Conservation (phyloP, 805 yeast genomes). For the Pichia manshurica region DNA sequence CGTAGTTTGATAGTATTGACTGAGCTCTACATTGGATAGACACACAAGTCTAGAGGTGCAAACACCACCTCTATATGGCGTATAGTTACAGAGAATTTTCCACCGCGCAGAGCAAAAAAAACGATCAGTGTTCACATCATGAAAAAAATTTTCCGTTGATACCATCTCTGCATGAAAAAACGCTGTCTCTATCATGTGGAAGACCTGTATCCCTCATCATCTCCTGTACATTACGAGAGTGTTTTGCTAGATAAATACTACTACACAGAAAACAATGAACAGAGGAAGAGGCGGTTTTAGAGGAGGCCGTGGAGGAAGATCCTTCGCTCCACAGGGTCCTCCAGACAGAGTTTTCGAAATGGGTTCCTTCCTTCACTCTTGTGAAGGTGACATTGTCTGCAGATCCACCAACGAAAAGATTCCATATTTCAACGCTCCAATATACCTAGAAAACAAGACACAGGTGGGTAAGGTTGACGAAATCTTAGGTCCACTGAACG, state of each 20-base stretch:
- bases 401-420: conserved; percentile 89
- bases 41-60: no score
- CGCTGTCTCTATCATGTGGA: no score
- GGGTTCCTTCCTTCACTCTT: conserved; percentile 87
- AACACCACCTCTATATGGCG: no score
- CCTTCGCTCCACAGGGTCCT: conserved; percentile 81
- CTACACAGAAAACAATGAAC: conserved; percentile 32
- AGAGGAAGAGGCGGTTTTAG: conserved; percentile 64
- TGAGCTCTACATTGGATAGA: no score
- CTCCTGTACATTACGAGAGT: no score
- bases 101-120: no score
- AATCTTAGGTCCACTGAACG: conserved; percentile 94
- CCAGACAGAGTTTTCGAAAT: conserved; percentile 92
- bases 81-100: no score
- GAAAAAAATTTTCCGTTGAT: no score
- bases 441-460: conserved; percentile 91
- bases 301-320: conserved; percentile 65
- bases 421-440: conserved; percentile 98
- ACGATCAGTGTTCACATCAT: no score
- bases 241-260: neutral
- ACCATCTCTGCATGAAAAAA: no score
- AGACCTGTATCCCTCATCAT: no score
- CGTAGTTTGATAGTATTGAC: no score
- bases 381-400: conserved; percentile 97
- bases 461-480: conserved; percentile 97